Evolutionary conservation across 768 basidiomycete species (phyloP).

Genomic region (Hygrophoropsis aurantiaca): DNA sequence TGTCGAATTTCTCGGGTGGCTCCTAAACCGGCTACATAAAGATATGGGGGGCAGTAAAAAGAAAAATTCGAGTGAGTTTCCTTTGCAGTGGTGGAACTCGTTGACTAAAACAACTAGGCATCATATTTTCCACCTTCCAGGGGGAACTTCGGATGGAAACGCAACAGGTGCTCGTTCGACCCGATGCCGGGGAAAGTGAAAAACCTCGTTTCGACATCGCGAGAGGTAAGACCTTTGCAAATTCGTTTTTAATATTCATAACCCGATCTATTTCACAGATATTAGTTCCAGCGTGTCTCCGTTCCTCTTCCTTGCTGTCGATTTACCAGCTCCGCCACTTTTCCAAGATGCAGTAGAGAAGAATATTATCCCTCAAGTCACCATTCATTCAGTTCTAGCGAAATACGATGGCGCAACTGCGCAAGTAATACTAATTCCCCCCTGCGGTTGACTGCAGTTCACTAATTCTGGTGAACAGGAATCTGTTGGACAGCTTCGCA

Average conservation of each 20-base stretch:
- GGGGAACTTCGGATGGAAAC: slow-evolving; percentile 91
- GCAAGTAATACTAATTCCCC: slow-evolving; percentile 53
- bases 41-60: slow-evolving; percentile 95
- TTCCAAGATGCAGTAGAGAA: slow-evolving; percentile 97
- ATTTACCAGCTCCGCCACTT: slow-evolving; percentile 94
- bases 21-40: slow-evolving; percentile 89
- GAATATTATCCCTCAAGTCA: slow-evolving; percentile 98
- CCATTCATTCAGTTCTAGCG: slow-evolving; percentile 81
- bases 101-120: slow-evolving; percentile 48
- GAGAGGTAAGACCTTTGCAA: slow-evolving; percentile 60
- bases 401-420: slow-evolving; percentile 94
- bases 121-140: slow-evolving; percentile 92
- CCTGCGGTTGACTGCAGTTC: slow-evolving; percentile 7
- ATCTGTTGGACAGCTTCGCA: slow-evolving; percentile 77
- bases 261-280: slow-evolving; percentile 45
- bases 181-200: slow-evolving; percentile 69
- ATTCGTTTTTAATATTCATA: not conserved
- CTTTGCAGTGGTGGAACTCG: slow-evolving; percentile 13
- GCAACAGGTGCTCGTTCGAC: slow-evolving; percentile 87
- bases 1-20: slow-evolving; percentile 92
- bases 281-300: slow-evolving; percentile 84
- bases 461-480: slow-evolving; percentile 51
- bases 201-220: slow-evolving; percentile 93
- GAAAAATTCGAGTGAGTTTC: slow-evolving; percentile 77
- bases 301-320: slow-evolving; percentile 93